These are phyloP conservation scores for Serendipita indica DNA, from an alignment of 768 basidiomycete genomes.

Conservation along the genomic window DNA sequence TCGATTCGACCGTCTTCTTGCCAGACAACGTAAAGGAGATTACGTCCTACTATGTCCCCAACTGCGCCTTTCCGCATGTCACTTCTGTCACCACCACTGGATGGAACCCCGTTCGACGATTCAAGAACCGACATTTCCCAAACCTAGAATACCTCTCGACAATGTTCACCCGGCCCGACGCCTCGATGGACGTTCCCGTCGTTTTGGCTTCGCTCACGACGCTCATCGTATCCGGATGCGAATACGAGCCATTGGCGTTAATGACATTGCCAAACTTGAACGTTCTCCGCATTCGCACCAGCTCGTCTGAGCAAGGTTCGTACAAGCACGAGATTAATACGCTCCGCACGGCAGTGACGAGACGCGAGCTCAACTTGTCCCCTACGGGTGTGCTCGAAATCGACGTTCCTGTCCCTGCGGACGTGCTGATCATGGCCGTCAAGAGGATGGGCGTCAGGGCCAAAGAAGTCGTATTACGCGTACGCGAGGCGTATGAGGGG, in stretches of 20 bases:
- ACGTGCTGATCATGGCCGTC: too few relatives aligned
- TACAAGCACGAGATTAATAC: neutral
- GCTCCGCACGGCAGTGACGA: too few relatives aligned
- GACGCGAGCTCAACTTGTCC: too few relatives aligned
- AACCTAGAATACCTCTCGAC: neutral
- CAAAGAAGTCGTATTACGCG: too few relatives aligned
- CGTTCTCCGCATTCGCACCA: neutral
- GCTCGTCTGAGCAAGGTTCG: neutral
- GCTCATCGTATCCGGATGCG: neutral
- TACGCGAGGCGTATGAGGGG: too few relatives aligned
- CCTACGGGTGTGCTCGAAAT: too few relatives aligned
- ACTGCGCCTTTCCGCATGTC: neutral
- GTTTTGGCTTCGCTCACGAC: neutral
- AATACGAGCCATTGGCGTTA: neutral
- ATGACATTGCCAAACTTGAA: neutral
- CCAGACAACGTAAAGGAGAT: neutral
- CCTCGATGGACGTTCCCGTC: neutral
- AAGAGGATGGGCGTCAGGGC: too few relatives aligned
- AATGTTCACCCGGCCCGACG: neutral
- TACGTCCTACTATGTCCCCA: neutral
- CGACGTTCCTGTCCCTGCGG: too few relatives aligned
- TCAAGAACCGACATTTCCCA: neutral
- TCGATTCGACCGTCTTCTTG: neutral
- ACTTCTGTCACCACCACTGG: neutral
- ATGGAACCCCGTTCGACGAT: neutral